These are phyloP conservation scores for Davidsoniella virescens DNA, from an alignment of 2,329 filamentous ascomycete genomes.

Conservation along the genomic window DNA sequence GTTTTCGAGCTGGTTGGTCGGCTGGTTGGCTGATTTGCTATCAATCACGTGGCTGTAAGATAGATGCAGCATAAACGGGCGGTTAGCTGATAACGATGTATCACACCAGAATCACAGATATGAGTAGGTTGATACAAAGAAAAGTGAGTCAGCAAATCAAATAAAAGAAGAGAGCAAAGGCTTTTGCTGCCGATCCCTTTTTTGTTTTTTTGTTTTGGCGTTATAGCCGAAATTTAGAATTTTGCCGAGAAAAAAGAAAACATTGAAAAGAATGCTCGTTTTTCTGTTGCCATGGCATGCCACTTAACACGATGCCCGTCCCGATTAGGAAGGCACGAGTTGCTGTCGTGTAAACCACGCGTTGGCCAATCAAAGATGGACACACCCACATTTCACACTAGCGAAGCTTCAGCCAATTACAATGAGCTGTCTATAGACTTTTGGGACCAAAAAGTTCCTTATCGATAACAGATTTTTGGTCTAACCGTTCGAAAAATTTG, in stretches of 20 bases:
- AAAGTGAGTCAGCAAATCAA: background rate
- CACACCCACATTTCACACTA: background rate
- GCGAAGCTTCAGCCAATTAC: constrained; percentile 2
- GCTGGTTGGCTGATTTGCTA: too few species aligned
- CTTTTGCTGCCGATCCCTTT: background rate
- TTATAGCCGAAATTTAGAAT: background rate
- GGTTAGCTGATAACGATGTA: too few species aligned
- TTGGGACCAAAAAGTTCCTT: background rate
- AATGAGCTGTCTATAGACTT: background rate
- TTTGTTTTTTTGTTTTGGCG: background rate
- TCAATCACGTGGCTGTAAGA: background rate
- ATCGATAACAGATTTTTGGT: constrained; percentile 11
- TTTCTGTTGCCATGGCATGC: constrained; percentile 3
- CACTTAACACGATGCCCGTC: constrained; percentile 1
- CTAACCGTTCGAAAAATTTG: constrained; percentile 8
- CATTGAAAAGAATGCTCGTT: too few species aligned
- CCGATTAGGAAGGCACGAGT: background rate
- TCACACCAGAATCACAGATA: too few species aligned
- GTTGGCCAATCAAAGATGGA: constrained; percentile 1
- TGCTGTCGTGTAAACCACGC: background rate
- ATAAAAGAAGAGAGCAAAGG: background rate
- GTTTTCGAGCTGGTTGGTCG: too few species aligned
- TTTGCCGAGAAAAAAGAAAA: too few species aligned
- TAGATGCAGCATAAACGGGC: background rate
- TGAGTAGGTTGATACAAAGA: too few species aligned